Percentiles rank a stretch among this genome's conserved stretches.
Conservation (phyloP, 2,329 filamentous ascomycete species). For the Penicillium sp. region DNA sequence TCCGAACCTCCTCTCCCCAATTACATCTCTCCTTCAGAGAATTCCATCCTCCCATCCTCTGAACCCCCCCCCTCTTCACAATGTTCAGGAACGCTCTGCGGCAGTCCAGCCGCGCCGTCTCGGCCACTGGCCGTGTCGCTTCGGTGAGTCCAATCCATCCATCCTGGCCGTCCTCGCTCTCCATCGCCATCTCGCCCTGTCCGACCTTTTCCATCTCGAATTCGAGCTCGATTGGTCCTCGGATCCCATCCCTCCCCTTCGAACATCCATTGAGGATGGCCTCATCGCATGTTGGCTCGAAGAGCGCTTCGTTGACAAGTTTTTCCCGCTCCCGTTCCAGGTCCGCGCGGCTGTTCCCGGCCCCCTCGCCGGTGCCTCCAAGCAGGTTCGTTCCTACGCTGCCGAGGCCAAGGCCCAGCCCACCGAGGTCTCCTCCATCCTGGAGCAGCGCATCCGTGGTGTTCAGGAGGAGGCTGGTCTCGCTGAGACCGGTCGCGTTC, state of each 20-base stretch:
- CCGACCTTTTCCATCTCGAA: conserved; percentile 41
- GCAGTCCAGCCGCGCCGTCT: conserved; percentile 94
- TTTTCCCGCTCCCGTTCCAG: conserved; percentile 58
- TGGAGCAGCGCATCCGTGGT: conserved; percentile 98
- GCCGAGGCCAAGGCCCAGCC: conserved; percentile 92
- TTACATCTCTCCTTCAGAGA: conserved; percentile 51
- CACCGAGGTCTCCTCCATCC: conserved; percentile 98
- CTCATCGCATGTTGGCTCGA: conserved; percentile 38
- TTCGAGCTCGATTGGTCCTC: conserved; percentile 40
- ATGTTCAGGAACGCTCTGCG: conserved; percentile 99
- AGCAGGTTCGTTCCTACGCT: conserved; percentile 85
- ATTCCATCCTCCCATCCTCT: conserved; percentile 52
- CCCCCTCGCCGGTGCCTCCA: conserved; percentile 71
- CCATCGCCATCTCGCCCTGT: conserved; percentile 36
- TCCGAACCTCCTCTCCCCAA: conserved; percentile 46
- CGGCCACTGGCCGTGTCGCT: conserved; percentile 88
- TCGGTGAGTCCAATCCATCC: conserved; percentile 78
- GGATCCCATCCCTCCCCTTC: conserved; percentile 33
- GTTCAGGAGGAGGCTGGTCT: conserved; percentile 95
- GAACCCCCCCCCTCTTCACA: conserved; percentile 58
- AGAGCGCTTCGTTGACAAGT: conserved; percentile 58
- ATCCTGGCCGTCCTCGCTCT: conserved; percentile 51
- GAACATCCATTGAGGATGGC: conserved; percentile 30
- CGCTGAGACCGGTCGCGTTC: conserved; percentile 97
- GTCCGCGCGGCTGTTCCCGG: conserved; percentile 84